Percentiles rank a stretch among this genome's conserved stretches.
phyloP scores from a whole-genome alignment of 2,329 filamentous ascomycete species.

The Myriosclerotinia scirpicola region DNA sequence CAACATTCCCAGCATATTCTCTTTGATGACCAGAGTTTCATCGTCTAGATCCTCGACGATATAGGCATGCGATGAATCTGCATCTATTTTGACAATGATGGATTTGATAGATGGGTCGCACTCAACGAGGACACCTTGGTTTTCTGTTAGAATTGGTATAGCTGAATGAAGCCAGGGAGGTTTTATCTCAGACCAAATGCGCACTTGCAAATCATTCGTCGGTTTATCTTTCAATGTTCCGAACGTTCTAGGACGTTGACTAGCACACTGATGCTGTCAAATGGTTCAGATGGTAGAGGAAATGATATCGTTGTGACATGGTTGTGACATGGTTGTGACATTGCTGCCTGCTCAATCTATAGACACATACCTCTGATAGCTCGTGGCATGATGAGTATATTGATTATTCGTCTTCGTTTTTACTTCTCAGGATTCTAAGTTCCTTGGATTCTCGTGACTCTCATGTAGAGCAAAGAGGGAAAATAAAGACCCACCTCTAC shows the following conservation, averaged over 20 bases:
- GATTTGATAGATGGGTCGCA: conserved; percentile 87
- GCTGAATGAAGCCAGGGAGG: too few relatives aligned
- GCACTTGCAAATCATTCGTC: not conserved
- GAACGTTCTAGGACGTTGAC: not conserved
- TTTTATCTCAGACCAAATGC: not conserved
- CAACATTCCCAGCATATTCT: conserved; percentile 66
- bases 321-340: too few relatives aligned
- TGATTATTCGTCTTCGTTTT: not conserved
- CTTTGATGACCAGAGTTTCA: conserved; percentile 71
- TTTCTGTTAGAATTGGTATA: not conserved
- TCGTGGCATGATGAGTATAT: conserved; percentile 50
- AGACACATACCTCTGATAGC: conserved; percentile 52
- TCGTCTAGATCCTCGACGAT: conserved; percentile 82
- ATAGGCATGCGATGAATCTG: conserved; percentile 62
- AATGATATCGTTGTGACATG: not conserved
- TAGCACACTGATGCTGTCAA: not conserved
- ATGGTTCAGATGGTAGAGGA: not conserved
- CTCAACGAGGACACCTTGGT: conserved; percentile 68
- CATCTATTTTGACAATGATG: conserved; percentile 77
- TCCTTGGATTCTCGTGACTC: not conserved
- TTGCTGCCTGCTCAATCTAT: too few relatives aligned
- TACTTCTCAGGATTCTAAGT: not conserved
- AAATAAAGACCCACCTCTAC: too few relatives aligned
- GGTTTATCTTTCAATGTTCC: not conserved
- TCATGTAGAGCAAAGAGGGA: not conserved